Evolutionary conservation across 805 yeast genomes (phyloP).

Genomic region (Candida rishiriensis): DNA sequence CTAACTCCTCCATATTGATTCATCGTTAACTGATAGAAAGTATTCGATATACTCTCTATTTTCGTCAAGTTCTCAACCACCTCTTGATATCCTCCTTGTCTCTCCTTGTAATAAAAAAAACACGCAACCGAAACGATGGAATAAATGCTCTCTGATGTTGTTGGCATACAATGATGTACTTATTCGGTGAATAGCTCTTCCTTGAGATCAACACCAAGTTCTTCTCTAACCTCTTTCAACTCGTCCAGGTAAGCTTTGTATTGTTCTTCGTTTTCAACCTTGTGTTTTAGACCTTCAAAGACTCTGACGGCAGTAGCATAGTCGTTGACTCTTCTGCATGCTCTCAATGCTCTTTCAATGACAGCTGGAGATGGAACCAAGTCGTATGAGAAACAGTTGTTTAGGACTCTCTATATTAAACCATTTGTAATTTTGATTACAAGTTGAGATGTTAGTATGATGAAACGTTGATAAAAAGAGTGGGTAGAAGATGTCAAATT

Average conservation of each 20-base stretch:
- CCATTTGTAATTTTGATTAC: not conserved
- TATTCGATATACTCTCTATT: too few species aligned
- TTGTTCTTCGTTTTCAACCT: constrained; percentile 92
- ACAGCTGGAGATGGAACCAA: constrained; percentile 97
- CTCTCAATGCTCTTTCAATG: constrained; percentile 91
- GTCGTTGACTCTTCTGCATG: constrained; percentile 98
- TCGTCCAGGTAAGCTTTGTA: constrained; percentile 95
- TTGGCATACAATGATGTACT: not conserved
- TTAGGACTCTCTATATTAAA: constrained; percentile 67
- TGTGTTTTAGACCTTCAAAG: constrained; percentile 93
- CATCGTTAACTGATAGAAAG: too few species aligned
- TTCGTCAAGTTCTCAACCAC: too few species aligned
- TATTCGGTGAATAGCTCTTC: constrained; percentile 66
- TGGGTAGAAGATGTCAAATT: too few species aligned
- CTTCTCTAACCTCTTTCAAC: constrained; percentile 84
- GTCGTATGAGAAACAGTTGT: constrained; percentile 97
- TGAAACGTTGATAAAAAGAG: too few species aligned
- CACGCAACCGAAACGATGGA: too few species aligned
- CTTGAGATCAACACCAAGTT: constrained; percentile 88
- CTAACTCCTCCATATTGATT: too few species aligned
- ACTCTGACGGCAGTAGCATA: constrained; percentile 98
- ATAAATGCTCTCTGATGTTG: too few species aligned
- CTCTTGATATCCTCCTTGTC: too few species aligned
- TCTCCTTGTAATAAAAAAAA: too few species aligned
- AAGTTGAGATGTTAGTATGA: constrained; percentile 22